Base-by-base conservation (phyloP, 331 rosid genomes). In the Ulmus americana region DNA sequence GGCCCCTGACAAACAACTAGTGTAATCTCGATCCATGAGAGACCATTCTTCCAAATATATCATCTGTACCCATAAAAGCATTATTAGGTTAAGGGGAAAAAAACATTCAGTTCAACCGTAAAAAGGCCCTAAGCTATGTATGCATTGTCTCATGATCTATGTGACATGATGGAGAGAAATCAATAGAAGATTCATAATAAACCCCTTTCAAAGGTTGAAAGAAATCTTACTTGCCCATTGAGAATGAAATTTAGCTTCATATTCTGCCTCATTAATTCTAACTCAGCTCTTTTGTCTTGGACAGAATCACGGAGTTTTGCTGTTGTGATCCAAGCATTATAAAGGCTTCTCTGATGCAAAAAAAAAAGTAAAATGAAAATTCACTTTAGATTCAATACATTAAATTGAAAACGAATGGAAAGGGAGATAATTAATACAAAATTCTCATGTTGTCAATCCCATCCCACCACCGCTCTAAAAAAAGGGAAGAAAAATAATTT, bases 1-100 rank as follows among this genome's bases (percentile, higher is more conserved):
- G 51, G 90, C 97, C 68, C 96, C 99, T n/a, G 84, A 90, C 46
- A 94, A 80, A 39, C 96, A 90, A 70, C 78, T 75, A 54, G 87
- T 84, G 86, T 84, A 94, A 60, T 79, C 83, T 75, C 53, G 75
- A 80, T 94, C 97, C 82, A 87, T 18, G 68, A 71, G 80, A 59
- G 86, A 86, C 91, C 95, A 90, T 45, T 90, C 95, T 77, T 87
- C 97, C 87, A 90, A 76, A 79, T 75, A 76, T 55, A 51, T 49
- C 81, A 84, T 82, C 99, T 94, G 79, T 80, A 79, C 55, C 70
- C 56, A 67, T 67, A 35, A 69, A 28, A 69, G 49, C 53, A 71
- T 56, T 63, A 71, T 56, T 63, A 55, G n/a, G n/a, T 43, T 45
- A 55, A 53, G 48, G 8, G 57, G 48, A 11, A 43, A 43, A 59